Base-by-base conservation (phyloP, 805 yeast genomes). In the Cyberlindnera maclurae region DNA sequence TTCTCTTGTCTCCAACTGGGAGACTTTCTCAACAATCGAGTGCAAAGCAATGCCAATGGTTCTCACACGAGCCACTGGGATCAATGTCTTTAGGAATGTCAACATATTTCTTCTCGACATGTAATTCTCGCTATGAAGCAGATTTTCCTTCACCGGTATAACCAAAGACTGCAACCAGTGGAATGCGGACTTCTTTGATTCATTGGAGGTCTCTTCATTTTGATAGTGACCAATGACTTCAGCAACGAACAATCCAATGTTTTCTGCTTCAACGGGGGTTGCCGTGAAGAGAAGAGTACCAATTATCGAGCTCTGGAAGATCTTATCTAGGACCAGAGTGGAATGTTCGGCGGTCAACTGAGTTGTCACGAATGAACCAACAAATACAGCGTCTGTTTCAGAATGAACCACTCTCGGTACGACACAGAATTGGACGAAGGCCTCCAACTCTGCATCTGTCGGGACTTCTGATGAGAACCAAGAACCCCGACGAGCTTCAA, bases 51-150 rank as follows among this genome's bases (percentile, higher is more conserved):
- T 76, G 26, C 87, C 79, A 40, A 84, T 89, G 22, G 71, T 77
- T 37, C 77, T 78, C 12, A 84, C 72, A 15, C 12, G 30, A 15
- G 42, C 37, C 10, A 69, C 63, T 0, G 96, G 95, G 15, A 80
- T 60, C 32, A 81, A 59, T 47, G 77, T 77, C 54, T 81, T 85
- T 64, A 88, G 64, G 49, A 86, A 75, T 1, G 84, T 81, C 42
- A 88, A 83, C 3, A 86, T 75, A 59, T 88, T 89, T 39, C 88
- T 74, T 37, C 93, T 71, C 2, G 83, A 78, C 76, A 84, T 82
- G 56, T 87, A 89, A 39, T 81, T 82, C 3, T 63, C 57, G 6
- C 73, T 69, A 48, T 60, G 43, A 36, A 44, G 6, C 12, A 38
- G 24, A 52, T 47, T 38, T 43, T 39, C 29, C 43, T 46, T 16